Evolutionary conservation across 148 eudicot species (phyloP).

Genomic region (Dysphania ambrosioides): DNA sequence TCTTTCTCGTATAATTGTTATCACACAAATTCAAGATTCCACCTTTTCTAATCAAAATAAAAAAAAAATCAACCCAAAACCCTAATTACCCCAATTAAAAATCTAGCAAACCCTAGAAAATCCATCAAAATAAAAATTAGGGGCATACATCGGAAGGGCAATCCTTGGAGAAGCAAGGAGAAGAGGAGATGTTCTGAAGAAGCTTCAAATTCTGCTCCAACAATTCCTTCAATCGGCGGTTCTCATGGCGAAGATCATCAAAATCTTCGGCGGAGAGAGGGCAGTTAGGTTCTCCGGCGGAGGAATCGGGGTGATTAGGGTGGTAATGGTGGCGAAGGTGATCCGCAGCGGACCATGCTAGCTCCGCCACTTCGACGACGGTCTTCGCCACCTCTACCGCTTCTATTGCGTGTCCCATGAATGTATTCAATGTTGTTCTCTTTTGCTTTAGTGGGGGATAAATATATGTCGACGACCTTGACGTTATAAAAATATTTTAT

Average conservation of each 20-base stretch:
- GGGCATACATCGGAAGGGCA: conserved; percentile 70
- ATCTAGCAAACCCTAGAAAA: neutral
- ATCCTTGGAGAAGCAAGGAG: conserved; percentile 43
- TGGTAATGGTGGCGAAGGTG: conserved; percentile 43
- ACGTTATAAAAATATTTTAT: too few species aligned
- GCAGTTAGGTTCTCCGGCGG: neutral
- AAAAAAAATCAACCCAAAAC: neutral
- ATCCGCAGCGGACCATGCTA: conserved; percentile 80
- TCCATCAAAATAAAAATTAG: neutral
- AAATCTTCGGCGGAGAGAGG: conserved; percentile 32
- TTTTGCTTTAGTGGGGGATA: too few species aligned
- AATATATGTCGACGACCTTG: neutral
- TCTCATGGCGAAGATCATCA: conserved; percentile 51
- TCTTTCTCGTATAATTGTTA: neutral
- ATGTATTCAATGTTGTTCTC: too few species aligned
- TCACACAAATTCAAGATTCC: neutral
- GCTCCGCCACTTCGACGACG: conserved; percentile 85
- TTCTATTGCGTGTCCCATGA: conserved; percentile 37
- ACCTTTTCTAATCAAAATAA: neutral
- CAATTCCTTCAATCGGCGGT: conserved; percentile 49
- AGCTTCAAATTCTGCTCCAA: conserved; percentile 66
- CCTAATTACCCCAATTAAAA: neutral
- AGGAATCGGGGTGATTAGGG: conserved; percentile 13
- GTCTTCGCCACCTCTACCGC: conserved; percentile 81
- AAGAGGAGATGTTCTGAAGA: conserved; percentile 52